Base-by-base conservation (phyloP, 768 basidiomycete species). In the Stropharia rugosoannulata region DNA sequence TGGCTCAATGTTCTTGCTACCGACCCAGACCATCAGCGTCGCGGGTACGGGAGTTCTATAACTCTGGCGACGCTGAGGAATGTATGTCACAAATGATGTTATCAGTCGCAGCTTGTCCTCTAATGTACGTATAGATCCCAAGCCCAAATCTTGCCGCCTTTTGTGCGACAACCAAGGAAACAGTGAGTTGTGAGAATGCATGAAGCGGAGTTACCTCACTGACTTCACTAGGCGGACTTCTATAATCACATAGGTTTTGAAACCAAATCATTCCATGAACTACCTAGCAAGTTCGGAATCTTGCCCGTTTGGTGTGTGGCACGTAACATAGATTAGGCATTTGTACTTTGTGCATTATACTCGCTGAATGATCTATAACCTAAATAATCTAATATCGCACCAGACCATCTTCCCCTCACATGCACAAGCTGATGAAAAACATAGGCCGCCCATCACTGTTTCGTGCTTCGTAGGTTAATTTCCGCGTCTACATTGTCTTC, bases 1-100 rank as follows among this genome's bases (percentile, higher is more conserved):
- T 53, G 51, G 51, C 44, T 53, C 9, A 53, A 43, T 12, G 27
- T 53, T 8, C 41, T 53, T 35, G 51, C 41, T 16, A 53, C 51
- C 16, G 42, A 53, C n/a, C 51, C 51, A 9, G 29, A 45, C 29
- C 51, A 53, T 11, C 51, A 53, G 22, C 19, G 41, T 5, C 42
- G 35, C 29, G 51, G 51, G 7, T 53, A 53, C 35, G 51, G 15
- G 8, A 53, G 41, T 16, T 29, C 11, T 5, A 18, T 45, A 29
- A 32, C 44, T 9, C 39, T 43, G n/a, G 42, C 29, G 11, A 36
- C 19, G 18, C 15, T 53, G n/a, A 53, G 35, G 44, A 25, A 45
- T 25, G 51, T 53, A 35, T 15, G 15, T 43, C 9, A 0, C 3
- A 18, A n/a, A 4, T 16, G 5, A 18, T 43, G 11, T 35, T n/a